Evolutionary conservation across 192 early-diverging fungal genomes (phyloP), one percentile per base, ranked within the genome.

Genomic region (Podila verticillata): DNA sequence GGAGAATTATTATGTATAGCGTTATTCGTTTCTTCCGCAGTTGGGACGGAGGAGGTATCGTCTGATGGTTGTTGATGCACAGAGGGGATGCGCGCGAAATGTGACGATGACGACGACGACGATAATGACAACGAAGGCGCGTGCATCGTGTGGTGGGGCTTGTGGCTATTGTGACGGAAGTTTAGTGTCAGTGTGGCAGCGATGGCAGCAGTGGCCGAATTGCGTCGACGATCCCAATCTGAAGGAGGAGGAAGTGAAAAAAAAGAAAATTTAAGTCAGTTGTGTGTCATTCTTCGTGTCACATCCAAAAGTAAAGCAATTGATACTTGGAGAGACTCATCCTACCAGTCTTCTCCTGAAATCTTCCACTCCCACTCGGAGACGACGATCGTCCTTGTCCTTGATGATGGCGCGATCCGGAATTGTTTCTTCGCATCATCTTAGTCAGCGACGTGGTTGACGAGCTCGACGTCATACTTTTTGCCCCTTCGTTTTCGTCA

Each of bases 181-280:
- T 64, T 80, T 32, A 72, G 32, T 4, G 75, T 58, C 8, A 70
- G 29, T 8, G 75, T 72, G 6, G 69, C 75, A 4, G 61, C 75
- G 12, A 80, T 72, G 0, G 75, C 47, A 22, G 69, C 59, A 4
- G 75, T 80, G 0, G 77, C 61, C 22, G 77, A 80, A 28, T 20
- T 72, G 26, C 61, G 30, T 7, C 61, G 48, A 0, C 61, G 59
- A 19, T 72, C 70, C 39, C 58, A 68, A 48, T 72, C 77, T 80
- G 49, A 4, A 48, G 8, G 24, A 6, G 5, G 7, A n/a, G n/a
- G n/a, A n/a, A n/a, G n/a, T 44, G 36, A 48, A 24, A 29, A 3
- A 48, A 28, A 48, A 48, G 17, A 54, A n/a, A 0, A 30, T 39
- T 39, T n/a, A n/a, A n/a, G n/a, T n/a, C n/a, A n/a, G n/a, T n/a